Evolutionary conservation across 306 rosid species (phyloP), one percentile per base, ranked within the genome.

Genomic region (Sindora glabra): DNA sequence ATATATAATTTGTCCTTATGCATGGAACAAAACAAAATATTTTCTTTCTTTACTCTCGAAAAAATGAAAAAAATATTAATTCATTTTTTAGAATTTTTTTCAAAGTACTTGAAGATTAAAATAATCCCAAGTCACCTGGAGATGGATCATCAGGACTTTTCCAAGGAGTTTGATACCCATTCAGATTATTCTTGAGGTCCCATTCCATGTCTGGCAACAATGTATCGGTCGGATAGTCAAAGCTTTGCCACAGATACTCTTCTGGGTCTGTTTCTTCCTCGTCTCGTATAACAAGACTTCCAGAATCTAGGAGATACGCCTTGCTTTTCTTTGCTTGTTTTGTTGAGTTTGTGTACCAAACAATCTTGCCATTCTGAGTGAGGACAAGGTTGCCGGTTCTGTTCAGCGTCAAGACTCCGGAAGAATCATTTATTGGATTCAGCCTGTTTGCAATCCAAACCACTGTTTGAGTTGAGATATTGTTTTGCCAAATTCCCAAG

Each of bases 401-500:
- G 64, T 70, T 55, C 12, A 70, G 30, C 27, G 13, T 23, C 33
- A 62, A 54, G 23, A 22, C 3, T 6, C 64, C 64, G 45, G 76
- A 54, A 8, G 22, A 32, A 25, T 45, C 57, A 3, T 47, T 55
- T 48, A 70, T 55, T 10, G 69, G 75, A 27, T 27, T 52, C 16
- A 10, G 9, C 51, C 59, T 24, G 19, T 69, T 69, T 17, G 68
- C 69, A 3, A 70, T 70, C 76, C 76, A 70, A n/a, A 33, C 62
- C 33, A 61, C 32, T n/a, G 32, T 70, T 44, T 10, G 12, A 42
- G 21, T 32, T 19, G 74, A 46, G 64, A 44, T 53, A 40, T 42
- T 44, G 57, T 46, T 62, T 23, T 53, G 49, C 70, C 76, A 55
- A n/a, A 70, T 70, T 49, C 76, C 76, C 49, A 70, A 18, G 44